Percentiles rank a stretch among this genome's conserved stretches.
Evolutionary conservation across 108 stramenopile genomes (phyloP).

Genomic region (Seminavis robusta): DNA sequence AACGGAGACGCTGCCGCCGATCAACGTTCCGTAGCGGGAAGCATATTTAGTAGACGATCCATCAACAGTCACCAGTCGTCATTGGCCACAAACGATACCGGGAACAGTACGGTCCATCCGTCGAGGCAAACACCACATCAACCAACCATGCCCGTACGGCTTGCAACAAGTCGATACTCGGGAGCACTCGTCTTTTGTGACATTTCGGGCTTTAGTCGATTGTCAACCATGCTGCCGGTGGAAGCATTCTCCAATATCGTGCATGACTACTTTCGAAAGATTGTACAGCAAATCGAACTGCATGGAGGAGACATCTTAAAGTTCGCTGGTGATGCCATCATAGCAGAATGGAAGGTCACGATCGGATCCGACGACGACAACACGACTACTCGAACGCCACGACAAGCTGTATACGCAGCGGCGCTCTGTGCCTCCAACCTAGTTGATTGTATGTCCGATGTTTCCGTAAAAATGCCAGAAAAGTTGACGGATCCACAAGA

Average conservation of each 20-base stretch:
- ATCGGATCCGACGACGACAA: neutral
- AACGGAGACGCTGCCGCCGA: too few relatives aligned
- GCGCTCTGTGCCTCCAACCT: constrained; percentile 48
- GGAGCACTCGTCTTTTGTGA: constrained; percentile 23
- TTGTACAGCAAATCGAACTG: constrained; percentile 49
- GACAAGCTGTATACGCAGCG: constrained; percentile 45
- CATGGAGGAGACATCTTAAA: constrained; percentile 67
- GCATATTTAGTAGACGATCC: too few relatives aligned
- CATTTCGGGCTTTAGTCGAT: constrained; percentile 66
- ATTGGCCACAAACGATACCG: too few relatives aligned
- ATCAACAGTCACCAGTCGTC: too few relatives aligned
- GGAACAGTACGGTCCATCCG: too few relatives aligned
- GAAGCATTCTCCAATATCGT: constrained; percentile 49
- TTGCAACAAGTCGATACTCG: too few relatives aligned
- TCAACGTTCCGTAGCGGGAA: too few relatives aligned
- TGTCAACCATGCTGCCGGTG: constrained; percentile 54
- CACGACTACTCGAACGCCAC: constrained; percentile 3
- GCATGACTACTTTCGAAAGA: constrained; percentile 69
- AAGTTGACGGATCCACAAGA: constrained; percentile 5
- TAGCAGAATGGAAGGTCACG: constrained; percentile 35
- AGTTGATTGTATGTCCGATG: constrained; percentile 49
- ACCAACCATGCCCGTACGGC: too few relatives aligned
- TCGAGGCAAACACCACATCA: too few relatives aligned
- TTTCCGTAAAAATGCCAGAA: constrained; percentile 30
- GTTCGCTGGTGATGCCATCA: constrained; percentile 54